These are phyloP conservation scores for Byssochlamys sp. DNA, from an alignment of 2,329 filamentous ascomycete genomes.

Conservation along the genomic window DNA sequence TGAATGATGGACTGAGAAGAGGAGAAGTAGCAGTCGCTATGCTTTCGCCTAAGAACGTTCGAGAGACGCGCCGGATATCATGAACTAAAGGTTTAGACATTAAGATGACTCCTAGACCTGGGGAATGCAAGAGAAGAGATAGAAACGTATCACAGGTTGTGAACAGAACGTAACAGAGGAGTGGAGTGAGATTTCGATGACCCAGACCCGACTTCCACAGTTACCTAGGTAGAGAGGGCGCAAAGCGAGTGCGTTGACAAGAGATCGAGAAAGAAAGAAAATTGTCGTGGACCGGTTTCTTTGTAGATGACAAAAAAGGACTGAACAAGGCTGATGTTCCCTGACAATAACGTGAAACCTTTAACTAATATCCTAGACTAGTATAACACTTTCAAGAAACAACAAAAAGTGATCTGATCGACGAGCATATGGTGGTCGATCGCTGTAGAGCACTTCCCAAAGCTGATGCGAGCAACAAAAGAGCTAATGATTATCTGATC, in stretches of 20 bases:
- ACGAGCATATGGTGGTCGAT: background rate
- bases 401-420: background rate
- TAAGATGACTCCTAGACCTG: background rate
- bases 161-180: background rate
- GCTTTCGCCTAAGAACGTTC: background rate
- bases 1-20: background rate
- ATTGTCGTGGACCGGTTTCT: background rate
- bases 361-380: background rate
- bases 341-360: background rate
- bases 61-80: background rate
- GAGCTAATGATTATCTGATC: background rate
- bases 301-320: background rate
- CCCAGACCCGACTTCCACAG: background rate
- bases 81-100: background rate
- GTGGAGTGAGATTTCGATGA: background rate
- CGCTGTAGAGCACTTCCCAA: background rate
- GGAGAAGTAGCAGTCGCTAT: background rate
- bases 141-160: background rate
- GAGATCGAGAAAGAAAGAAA: background rate
- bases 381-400: background rate
- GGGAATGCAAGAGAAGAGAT: background rate
- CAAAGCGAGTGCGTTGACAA: background rate
- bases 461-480: background rate
- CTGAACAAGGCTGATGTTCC: background rate
- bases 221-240: background rate